These are phyloP conservation scores for Suillus plorans DNA, from an alignment of 768 basidiomycete genomes.

Conservation along the genomic window DNA sequence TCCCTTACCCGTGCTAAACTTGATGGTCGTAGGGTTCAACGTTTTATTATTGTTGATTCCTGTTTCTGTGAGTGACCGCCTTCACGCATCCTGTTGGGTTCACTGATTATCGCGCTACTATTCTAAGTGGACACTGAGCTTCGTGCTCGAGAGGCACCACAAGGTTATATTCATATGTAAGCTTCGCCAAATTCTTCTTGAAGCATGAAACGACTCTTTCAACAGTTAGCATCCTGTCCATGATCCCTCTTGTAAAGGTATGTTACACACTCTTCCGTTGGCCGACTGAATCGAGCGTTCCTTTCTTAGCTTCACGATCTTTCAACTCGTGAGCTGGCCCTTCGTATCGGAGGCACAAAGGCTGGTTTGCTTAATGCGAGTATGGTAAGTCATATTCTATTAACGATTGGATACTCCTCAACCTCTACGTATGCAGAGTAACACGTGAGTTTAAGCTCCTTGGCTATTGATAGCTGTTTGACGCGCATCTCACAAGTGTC, in stretches of 20 bases:
- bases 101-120: conserved; percentile 1
- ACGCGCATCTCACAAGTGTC: conserved; percentile 36
- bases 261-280: background rate
- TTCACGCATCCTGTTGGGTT: background rate
- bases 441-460: conserved; percentile 40
- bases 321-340: conserved; percentile 68
- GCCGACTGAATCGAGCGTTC: conserved; percentile 9
- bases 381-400: conserved; percentile 48
- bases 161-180: conserved; percentile 62
- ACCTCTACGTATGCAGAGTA: conserved; percentile 44
- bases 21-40: conserved; percentile 60
- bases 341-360: conserved; percentile 73
- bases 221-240: conserved; percentile 63
- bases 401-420: background rate
- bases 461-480: conserved; percentile 1
- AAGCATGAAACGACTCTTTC: background rate
- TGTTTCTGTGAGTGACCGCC: conserved; percentile 51
- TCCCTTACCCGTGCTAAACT: background rate
- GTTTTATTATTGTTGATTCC: conserved; percentile 65
- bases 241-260: conserved; percentile 80
- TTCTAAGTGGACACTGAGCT: conserved; percentile 55
- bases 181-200: conserved; percentile 19
- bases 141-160: conserved; percentile 46
- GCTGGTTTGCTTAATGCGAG: conserved; percentile 82
- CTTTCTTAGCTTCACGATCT: conserved; percentile 67